A percentile compares a stretch with the other conserved stretches of the same genome.
Conservation (phyloP, 2,329 filamentous ascomycete genomes). For the Proliferodiscus dingleyae region DNA sequence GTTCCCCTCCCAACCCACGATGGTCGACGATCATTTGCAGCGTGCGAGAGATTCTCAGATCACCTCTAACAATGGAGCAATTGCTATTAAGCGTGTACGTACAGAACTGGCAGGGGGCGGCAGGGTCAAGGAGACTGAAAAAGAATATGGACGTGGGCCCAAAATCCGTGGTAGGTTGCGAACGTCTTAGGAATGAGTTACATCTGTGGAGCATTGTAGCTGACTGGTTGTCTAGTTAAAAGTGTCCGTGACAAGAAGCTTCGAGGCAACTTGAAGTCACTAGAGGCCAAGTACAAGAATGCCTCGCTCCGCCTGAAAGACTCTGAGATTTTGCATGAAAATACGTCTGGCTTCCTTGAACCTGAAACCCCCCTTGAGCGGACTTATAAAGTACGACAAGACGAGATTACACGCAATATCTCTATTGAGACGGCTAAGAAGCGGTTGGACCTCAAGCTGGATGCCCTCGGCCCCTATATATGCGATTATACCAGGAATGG, state of each 20-base stretch:
- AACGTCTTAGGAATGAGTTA: background rate
- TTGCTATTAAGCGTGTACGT: slow-evolving; percentile 44
- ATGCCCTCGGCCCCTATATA: slow-evolving; percentile 78
- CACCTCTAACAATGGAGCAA: slow-evolving; percentile 45
- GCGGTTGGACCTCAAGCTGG: slow-evolving; percentile 81
- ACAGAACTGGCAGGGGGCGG: slow-evolving; percentile 41
- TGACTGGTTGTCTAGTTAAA: slow-evolving; percentile 57
- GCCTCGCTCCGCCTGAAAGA: slow-evolving; percentile 84
- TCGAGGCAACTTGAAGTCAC: slow-evolving; percentile 67
- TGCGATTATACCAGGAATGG: slow-evolving; percentile 90
- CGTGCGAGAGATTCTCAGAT: slow-evolving; percentile 5
- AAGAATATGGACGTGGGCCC: slow-evolving; percentile 78
- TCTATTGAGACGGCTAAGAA: slow-evolving; percentile 85
- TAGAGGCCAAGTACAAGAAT: slow-evolving; percentile 79
- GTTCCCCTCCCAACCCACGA: slow-evolving; percentile 1
- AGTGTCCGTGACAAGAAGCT: slow-evolving; percentile 85
- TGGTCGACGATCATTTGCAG: slow-evolving; percentile 18
- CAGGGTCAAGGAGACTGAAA: slow-evolving; percentile 58
- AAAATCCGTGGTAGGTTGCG: slow-evolving; percentile 49
- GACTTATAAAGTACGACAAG: slow-evolving; percentile 88
- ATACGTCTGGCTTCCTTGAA: slow-evolving; percentile 79
- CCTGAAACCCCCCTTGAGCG: slow-evolving; percentile 82
- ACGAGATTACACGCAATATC: slow-evolving; percentile 72
- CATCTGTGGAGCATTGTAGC: slow-evolving; percentile 39
- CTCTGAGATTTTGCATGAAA: slow-evolving; percentile 89